A percentile compares a stretch with the other conserved stretches of the same genome.
Evolutionary conservation across 1,284 basidiomycete genomes (phyloP).

Genomic region (Amylostereum areolatum): DNA sequence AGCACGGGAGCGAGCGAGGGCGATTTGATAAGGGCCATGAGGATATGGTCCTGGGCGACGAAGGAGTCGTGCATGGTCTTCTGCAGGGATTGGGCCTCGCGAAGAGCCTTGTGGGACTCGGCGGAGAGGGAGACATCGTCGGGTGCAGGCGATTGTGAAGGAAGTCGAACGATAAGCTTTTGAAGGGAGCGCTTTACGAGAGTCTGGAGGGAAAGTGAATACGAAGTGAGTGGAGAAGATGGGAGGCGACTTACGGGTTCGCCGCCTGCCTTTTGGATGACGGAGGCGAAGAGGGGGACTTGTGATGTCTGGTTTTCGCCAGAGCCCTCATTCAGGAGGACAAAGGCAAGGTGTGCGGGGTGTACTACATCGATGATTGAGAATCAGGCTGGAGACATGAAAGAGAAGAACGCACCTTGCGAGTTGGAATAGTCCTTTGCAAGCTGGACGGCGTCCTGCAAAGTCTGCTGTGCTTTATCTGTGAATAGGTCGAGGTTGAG

Average conservation of each 20-base stretch:
- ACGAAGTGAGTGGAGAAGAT: constrained; percentile 17
- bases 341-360: constrained; percentile 74
- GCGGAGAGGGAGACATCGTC: constrained; percentile 69
- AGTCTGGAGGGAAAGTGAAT: constrained; percentile 28
- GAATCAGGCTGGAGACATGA: background rate
- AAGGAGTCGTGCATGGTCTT: constrained; percentile 92
- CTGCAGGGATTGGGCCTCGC: constrained; percentile 75
- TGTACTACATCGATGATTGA: constrained; percentile 37
- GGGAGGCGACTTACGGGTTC: constrained; percentile 49
- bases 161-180: constrained; percentile 69
- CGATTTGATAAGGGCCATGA: constrained; percentile 74
- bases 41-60: constrained; percentile 82
- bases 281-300: constrained; percentile 64
- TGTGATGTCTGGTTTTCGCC: constrained; percentile 25
- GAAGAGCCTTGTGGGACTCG: constrained; percentile 61
- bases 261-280: constrained; percentile 73
- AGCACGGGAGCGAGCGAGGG: constrained; percentile 57
- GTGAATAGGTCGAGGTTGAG: constrained; percentile 67
- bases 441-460: constrained; percentile 68
- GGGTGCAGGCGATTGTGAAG: constrained; percentile 81
- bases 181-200: constrained; percentile 59
- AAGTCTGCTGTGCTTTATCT: constrained; percentile 66
- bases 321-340: constrained; percentile 60
- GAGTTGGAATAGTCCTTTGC: constrained; percentile 81
- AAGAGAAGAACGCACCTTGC: constrained; percentile 45